Percentiles rank a stretch among this genome's conserved stretches.
Conservation (phyloP, 345 rosid genomes). For the Brassica incana region DNA sequence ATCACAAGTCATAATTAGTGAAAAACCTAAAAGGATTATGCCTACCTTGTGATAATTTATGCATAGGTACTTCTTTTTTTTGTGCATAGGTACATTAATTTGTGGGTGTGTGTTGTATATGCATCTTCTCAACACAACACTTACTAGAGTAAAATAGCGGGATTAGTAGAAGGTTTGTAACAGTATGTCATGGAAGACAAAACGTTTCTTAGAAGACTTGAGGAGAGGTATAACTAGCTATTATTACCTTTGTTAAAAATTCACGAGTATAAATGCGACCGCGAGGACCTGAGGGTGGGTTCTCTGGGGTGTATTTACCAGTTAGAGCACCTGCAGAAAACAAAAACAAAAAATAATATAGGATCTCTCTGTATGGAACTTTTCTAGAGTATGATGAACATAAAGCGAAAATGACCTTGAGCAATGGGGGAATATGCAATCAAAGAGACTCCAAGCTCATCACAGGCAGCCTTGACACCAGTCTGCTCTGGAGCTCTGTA, state of each 20-base stretch:
- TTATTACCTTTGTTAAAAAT: slow-evolving; percentile 65
- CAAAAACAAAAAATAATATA: not conserved
- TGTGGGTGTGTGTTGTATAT: not conserved
- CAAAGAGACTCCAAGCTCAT: slow-evolving; percentile 88
- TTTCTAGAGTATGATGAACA: slow-evolving; percentile 10
- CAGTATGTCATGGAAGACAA: not conserved
- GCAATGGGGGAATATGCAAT: slow-evolving; percentile 95
- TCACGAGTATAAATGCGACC: slow-evolving; percentile 75
- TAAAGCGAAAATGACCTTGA: slow-evolving; percentile 58
- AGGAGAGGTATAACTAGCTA: slow-evolving; percentile 3
- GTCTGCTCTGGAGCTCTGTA: slow-evolving; percentile 81
- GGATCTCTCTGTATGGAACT: not conserved
- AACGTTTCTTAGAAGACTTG: not conserved
- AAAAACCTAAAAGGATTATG: slow-evolving; percentile 2
- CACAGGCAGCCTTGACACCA: slow-evolving; percentile 85
- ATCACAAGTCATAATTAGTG: slow-evolving; percentile 26
- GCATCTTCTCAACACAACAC: not conserved
- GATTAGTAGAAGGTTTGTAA: not conserved
- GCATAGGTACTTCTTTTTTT: not conserved
- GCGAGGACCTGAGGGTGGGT: slow-evolving; percentile 86
- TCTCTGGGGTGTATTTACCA: slow-evolving; percentile 89
- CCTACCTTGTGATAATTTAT: not conserved
- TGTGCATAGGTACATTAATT: not conserved
- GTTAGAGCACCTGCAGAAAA: slow-evolving; percentile 72
- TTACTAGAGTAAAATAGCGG: slow-evolving; percentile 3